These are phyloP conservation scores for Aureobasidium subglaciale DNA, from an alignment of 2,329 filamentous ascomycete species.

Conservation along the genomic window DNA sequence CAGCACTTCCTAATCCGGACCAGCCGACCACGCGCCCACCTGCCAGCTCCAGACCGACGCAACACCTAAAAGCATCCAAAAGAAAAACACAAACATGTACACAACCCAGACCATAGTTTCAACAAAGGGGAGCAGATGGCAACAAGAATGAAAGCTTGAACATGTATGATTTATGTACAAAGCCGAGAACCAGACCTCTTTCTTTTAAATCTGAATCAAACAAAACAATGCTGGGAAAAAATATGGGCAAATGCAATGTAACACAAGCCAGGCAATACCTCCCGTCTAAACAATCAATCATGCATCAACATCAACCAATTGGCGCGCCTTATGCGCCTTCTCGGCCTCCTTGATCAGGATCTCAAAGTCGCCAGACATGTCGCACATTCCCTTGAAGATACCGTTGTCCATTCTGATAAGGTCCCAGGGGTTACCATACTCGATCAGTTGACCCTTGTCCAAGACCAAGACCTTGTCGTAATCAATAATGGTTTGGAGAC, in stretches of 20 bases:
- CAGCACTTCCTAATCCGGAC: too few relatives aligned
- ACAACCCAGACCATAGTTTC: too few relatives aligned
- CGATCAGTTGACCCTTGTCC: slow-evolving; percentile 78
- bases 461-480: slow-evolving; percentile 96
- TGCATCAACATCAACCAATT: slow-evolving; percentile 31
- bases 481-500: slow-evolving; percentile 92
- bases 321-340: slow-evolving; percentile 39
- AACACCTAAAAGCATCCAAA: too few relatives aligned
- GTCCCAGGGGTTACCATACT: slow-evolving; percentile 85
- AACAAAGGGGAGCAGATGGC: rapidly evolving
- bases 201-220: background rate
- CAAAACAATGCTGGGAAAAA: background rate
- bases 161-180: slow-evolving; percentile 1
- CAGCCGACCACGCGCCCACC: too few relatives aligned
- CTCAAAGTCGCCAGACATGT: slow-evolving; percentile 59
- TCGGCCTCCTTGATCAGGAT: slow-evolving; percentile 49
- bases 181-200: background rate
- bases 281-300: background rate
- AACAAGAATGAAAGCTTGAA: background rate
- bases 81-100: background rate
- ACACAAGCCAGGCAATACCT: background rate
- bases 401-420: slow-evolving; percentile 66
- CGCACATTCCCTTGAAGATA: slow-evolving; percentile 60
- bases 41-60: too few relatives aligned
- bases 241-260: background rate